Percentiles rank a stretch among this genome's conserved stretches.
Evolutionary conservation across 2,329 filamentous ascomycete genomes (phyloP).

Genomic region (Pseudogymnoascus verrucosus): DNA sequence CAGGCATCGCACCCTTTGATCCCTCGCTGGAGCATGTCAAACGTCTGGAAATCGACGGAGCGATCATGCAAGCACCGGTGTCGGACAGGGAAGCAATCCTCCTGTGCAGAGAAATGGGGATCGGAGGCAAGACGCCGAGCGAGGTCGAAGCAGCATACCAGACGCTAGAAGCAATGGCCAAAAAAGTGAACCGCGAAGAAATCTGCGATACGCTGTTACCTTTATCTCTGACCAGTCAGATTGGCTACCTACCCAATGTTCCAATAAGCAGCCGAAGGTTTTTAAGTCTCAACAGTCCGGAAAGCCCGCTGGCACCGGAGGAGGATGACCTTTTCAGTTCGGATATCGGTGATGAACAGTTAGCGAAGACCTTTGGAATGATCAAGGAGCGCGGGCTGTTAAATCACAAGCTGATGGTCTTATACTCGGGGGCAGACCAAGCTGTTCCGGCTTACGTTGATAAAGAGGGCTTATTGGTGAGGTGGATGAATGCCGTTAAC

Average conservation of each 20-base stretch:
- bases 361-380: conserved; percentile 48
- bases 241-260: conserved; percentile 25
- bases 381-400: conserved; percentile 31
- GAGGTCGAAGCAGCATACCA: conserved; percentile 29
- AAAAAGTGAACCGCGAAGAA: conserved; percentile 21
- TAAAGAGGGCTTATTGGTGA: conserved; percentile 34
- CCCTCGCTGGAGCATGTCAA: conserved; percentile 26
- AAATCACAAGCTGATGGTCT: conserved; percentile 32
- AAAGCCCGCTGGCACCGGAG: conserved; percentile 40
- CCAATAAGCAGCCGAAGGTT: conserved; percentile 26
- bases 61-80: conserved; percentile 56
- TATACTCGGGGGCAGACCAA: conserved; percentile 40
- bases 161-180: conserved; percentile 32
- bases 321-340: conserved; percentile 60
- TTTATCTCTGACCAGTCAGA: conserved; percentile 24
- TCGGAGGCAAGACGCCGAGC: conserved; percentile 24
- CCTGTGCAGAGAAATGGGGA: conserved; percentile 29
- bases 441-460: conserved; percentile 36
- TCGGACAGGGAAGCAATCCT: conserved; percentile 49
- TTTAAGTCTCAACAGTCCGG: conserved; percentile 39
- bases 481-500: conserved; percentile 36
- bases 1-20: conserved; percentile 20
- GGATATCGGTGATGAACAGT: conserved; percentile 43
- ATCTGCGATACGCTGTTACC: conserved; percentile 28
- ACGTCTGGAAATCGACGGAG: conserved; percentile 45